Evolutionary conservation across 2,329 filamentous ascomycete species (phyloP).

Genomic region (Stachybotrys elegans): DNA sequence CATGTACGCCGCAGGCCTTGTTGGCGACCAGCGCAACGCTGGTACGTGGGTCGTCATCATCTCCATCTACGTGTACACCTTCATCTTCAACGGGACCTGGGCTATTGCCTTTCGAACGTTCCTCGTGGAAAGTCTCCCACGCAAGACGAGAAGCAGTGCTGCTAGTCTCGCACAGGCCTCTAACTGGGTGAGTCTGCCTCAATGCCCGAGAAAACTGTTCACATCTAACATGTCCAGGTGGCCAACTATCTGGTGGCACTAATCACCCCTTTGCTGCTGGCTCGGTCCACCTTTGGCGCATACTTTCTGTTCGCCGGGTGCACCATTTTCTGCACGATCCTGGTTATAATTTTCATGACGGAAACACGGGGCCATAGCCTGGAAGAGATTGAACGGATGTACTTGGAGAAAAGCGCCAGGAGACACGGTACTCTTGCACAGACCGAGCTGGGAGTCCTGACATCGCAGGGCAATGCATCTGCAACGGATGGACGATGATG

Average conservation of each 20-base stretch:
- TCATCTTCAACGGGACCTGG: slow-evolving; percentile 43
- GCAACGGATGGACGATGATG: no score
- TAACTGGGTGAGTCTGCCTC: no score
- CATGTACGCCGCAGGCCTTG: slow-evolving; percentile 39
- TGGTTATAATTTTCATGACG: slow-evolving; percentile 33
- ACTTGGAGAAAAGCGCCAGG: no score
- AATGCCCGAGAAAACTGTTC: no score
- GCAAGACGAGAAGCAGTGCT: slow-evolving; percentile 47
- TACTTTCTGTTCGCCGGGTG: slow-evolving; percentile 41
- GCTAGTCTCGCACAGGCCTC: slow-evolving; percentile 48
- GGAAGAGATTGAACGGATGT: slow-evolving; percentile 32
- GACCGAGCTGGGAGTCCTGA: no score
- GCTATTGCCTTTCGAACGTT: slow-evolving; percentile 49
- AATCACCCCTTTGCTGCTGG: slow-evolving; percentile 34
- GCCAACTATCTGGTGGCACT: slow-evolving; percentile 42
- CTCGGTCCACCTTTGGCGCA: slow-evolving; percentile 32
- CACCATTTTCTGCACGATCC: slow-evolving; percentile 28
- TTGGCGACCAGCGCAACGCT: slow-evolving; percentile 27
- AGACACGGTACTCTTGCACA: no score
- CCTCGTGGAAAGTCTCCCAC: slow-evolving; percentile 51
- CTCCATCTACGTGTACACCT: slow-evolving; percentile 43
- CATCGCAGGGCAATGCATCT: no score
- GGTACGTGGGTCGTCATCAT: slow-evolving; percentile 47
- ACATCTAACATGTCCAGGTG: no score
- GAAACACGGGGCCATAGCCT: slow-evolving; percentile 37